phyloP scores from a whole-genome alignment of 805 yeast species.

The Saturnispora sanitii region DNA sequence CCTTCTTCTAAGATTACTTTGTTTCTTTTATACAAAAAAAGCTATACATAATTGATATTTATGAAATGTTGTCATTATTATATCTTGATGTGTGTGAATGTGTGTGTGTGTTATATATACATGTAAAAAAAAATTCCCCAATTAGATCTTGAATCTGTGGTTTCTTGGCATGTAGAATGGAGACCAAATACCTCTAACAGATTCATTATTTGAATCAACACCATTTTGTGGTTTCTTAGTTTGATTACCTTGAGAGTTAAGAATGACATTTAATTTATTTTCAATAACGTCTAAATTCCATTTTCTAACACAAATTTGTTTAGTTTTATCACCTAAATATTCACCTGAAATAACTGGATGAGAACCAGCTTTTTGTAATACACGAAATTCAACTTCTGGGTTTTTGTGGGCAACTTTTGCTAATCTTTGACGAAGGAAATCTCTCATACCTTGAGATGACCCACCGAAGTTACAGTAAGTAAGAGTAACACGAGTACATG shows the following conservation, averaged over 20 bases:
- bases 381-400: slow-evolving; percentile 63
- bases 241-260: slow-evolving; percentile 59
- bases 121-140: not conserved
- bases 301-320: slow-evolving; percentile 65
- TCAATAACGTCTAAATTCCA: slow-evolving; percentile 50
- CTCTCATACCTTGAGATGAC: slow-evolving; percentile 72
- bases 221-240: slow-evolving; percentile 58
- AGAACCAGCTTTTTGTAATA: slow-evolving; percentile 55
- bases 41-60: slow-evolving; percentile 6
- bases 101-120: not conserved
- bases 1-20: no score
- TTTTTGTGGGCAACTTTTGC: slow-evolving; percentile 47
- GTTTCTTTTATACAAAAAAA: no score
- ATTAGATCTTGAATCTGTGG: slow-evolving; percentile 37
- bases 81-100: not conserved
- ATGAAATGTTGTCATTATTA: no score
- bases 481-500: slow-evolving; percentile 66
- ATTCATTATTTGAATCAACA: slow-evolving; percentile 68
- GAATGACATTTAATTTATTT: slow-evolving; percentile 52
- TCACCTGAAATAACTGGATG: slow-evolving; percentile 69
- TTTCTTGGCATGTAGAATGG: slow-evolving; percentile 70
- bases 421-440: slow-evolving; percentile 47
- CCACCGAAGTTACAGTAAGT: slow-evolving; percentile 96
- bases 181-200: slow-evolving; percentile 96
- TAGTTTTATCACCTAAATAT: slow-evolving; percentile 30